phyloP scores from a whole-genome alignment of 148 eudicot genomes.

The Hydrangea macrophylla region DNA sequence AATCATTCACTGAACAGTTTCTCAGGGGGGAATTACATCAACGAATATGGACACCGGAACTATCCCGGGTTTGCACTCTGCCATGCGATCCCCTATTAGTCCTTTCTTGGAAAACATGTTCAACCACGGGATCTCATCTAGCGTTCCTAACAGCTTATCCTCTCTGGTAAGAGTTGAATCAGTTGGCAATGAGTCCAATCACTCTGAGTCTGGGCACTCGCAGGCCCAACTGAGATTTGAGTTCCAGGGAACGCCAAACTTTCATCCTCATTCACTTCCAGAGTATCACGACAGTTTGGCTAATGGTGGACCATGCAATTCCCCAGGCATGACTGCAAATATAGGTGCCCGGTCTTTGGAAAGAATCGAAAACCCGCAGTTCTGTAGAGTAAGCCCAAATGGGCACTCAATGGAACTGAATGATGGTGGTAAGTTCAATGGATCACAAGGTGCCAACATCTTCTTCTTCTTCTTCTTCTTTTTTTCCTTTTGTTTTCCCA shows the following conservation, averaged over 20 bases:
- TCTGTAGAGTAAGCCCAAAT: slow-evolving; percentile 34
- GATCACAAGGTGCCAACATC: neutral
- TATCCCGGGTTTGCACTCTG: slow-evolving; percentile 14
- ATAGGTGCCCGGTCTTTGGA: slow-evolving; percentile 26
- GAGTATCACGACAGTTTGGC: slow-evolving; percentile 44
- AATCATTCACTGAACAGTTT: slow-evolving; percentile 32
- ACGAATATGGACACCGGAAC: slow-evolving; percentile 28
- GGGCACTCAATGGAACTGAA: slow-evolving; percentile 36
- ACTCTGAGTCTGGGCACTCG: slow-evolving; percentile 30
- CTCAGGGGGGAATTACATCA: slow-evolving; percentile 26
- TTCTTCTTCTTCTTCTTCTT: too few relatives aligned
- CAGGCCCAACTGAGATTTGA: slow-evolving; percentile 31
- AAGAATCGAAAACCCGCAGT: slow-evolving; percentile 37
- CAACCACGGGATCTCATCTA: slow-evolving; percentile 40
- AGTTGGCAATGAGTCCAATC: slow-evolving; percentile 29
- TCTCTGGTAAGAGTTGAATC: slow-evolving; percentile 42
- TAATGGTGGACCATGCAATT: slow-evolving; percentile 33
- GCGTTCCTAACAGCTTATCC: slow-evolving; percentile 44
- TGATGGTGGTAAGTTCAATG: slow-evolving; percentile 33
- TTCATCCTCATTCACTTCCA: slow-evolving; percentile 55
- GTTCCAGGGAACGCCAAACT: slow-evolving; percentile 23
- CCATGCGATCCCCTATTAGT: slow-evolving; percentile 27
- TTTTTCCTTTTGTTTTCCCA: too few relatives aligned
- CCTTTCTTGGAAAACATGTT: slow-evolving; percentile 27
- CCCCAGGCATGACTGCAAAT: slow-evolving; percentile 30